Conservation (phyloP, 2,329 filamentous ascomycete genomes). For the Neofusicoccum sp. region DNA sequence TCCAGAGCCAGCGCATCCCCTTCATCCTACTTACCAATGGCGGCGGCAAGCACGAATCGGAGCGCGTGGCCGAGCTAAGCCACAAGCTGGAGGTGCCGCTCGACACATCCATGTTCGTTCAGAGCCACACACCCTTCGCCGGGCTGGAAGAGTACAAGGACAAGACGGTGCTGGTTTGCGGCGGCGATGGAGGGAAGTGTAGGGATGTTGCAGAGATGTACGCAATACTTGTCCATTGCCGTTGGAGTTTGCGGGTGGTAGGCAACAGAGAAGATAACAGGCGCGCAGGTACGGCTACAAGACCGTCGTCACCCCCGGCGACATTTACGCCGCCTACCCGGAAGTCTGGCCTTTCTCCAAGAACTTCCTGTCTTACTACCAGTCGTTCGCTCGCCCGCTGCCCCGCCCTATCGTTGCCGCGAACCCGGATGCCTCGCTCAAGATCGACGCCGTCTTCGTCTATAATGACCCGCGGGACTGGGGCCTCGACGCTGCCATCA, state of each 20-base stretch:
- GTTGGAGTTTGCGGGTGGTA: not conserved
- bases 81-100: slow-evolving; percentile 63
- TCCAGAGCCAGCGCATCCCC: slow-evolving; percentile 73
- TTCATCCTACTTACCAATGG: slow-evolving; percentile 97
- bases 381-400: slow-evolving; percentile 55
- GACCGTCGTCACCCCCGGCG: slow-evolving; percentile 79
- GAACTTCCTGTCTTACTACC: slow-evolving; percentile 63
- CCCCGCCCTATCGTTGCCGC: slow-evolving; percentile 49
- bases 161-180: slow-evolving; percentile 50
- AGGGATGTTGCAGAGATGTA: slow-evolving; percentile 68
- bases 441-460: slow-evolving; percentile 86
- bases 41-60: slow-evolving; percentile 77
- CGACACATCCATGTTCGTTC: slow-evolving; percentile 70
- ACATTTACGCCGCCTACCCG: slow-evolving; percentile 73
- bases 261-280: not conserved
- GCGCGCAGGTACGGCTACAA: slow-evolving; percentile 66
- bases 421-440: slow-evolving; percentile 51
- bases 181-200: slow-evolving; percentile 55
- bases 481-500: slow-evolving; percentile 83
- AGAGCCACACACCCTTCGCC: slow-evolving; percentile 88
- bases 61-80: slow-evolving; percentile 69
- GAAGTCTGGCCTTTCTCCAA: slow-evolving; percentile 76
- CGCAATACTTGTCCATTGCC: slow-evolving; percentile 14
- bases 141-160: slow-evolving; percentile 58
- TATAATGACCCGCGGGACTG: slow-evolving; percentile 97